Evolutionary conservation across 2,329 filamentous ascomycete species (phyloP).

Genomic region (Aspergillaceae sp.): DNA sequence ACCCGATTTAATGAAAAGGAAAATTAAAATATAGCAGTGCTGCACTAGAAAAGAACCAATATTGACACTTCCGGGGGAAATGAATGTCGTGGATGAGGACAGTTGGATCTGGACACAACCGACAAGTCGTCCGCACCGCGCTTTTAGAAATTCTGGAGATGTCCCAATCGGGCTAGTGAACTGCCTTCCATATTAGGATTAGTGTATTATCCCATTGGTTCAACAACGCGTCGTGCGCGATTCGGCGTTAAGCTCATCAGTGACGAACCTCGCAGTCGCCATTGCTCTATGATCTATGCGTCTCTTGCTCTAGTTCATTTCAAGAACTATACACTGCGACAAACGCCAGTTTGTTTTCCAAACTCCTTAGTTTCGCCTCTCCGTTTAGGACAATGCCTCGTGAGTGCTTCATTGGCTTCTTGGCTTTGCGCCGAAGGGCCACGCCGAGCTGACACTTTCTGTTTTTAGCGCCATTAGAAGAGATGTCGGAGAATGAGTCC

Average conservation of each 20-base stretch:
- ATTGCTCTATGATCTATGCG: not conserved
- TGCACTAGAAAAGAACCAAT: constrained; percentile 4
- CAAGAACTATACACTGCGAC: not conserved
- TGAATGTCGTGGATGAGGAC: constrained; percentile 12
- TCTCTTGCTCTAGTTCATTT: not conserved
- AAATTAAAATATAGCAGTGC: constrained; percentile 4
- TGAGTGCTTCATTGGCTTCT: constrained; percentile 20
- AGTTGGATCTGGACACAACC: constrained; percentile 14
- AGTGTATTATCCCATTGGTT: constrained; percentile 16
- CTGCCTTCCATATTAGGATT: constrained; percentile 29
- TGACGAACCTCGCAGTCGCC: not conserved
- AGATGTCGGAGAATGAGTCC: constrained; percentile 30
- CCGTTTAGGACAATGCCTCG: constrained; percentile 30
- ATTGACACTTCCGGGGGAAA: constrained; percentile 4
- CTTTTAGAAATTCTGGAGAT: constrained; percentile 29
- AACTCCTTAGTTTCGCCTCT: constrained; percentile 15
- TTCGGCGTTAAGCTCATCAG: constrained; percentile 2
- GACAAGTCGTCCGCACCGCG: constrained; percentile 11
- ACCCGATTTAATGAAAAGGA: constrained; percentile 7
- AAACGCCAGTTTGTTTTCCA: constrained; percentile 25
- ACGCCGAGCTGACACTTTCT: constrained; percentile 8
- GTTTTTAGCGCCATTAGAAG: constrained; percentile 21
- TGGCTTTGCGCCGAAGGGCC: constrained; percentile 3
- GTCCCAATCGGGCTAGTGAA: constrained; percentile 30
- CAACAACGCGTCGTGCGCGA: constrained; percentile 22